Evolutionary conservation across 257 asterid genomes (phyloP).

Genomic region (Fraxinus quadrangulata): DNA sequence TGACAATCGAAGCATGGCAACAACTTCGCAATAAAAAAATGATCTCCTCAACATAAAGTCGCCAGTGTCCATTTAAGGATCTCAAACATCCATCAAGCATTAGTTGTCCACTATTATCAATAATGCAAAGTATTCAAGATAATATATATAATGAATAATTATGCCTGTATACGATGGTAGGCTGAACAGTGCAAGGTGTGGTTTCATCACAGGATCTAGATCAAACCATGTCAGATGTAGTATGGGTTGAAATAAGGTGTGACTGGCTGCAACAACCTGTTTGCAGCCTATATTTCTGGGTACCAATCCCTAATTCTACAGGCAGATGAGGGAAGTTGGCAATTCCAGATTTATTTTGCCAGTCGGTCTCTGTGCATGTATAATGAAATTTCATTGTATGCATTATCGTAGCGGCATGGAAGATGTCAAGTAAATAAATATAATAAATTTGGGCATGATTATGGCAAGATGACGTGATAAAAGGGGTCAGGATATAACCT

Average conservation of each 20-base stretch:
- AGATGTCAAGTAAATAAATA: background rate
- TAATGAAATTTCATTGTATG: background rate
- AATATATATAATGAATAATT: background rate
- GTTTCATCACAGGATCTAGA: background rate
- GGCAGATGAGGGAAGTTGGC: background rate
- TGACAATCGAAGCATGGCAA: background rate
- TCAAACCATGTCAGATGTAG: background rate
- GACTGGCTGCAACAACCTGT: background rate
- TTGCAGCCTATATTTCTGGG: background rate
- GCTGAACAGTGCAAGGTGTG: background rate
- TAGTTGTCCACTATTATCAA: background rate
- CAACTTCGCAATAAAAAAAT: background rate
- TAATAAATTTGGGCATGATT: background rate
- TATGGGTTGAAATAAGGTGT: background rate
- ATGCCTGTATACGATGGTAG: background rate
- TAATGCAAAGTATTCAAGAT: too few relatives aligned
- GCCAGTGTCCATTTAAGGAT: background rate
- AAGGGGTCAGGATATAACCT: slow-evolving; percentile 36
- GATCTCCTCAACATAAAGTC: background rate
- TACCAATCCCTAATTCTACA: background rate
- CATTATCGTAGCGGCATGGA: background rate
- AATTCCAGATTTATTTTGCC: background rate
- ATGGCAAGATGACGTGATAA: background rate
- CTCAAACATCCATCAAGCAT: background rate
- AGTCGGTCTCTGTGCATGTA: background rate